A percentile compares a stretch with the other conserved stretches of the same genome.
Conservation (phyloP, 768 basidiomycete species). For the Tulasnella sp. region DNA sequence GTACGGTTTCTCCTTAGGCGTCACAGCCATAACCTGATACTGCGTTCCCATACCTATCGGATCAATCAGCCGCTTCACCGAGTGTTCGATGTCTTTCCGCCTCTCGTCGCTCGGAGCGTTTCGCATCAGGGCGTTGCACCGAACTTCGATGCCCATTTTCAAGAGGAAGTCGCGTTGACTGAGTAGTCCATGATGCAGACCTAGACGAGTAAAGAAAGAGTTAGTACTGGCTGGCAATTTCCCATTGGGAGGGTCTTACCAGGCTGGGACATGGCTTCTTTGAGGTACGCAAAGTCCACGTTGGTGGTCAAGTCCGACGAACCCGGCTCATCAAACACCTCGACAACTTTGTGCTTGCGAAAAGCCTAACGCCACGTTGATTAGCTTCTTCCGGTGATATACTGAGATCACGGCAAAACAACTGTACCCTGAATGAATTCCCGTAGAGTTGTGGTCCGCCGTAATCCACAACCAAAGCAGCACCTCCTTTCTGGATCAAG, state of each 20-base stretch:
- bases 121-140: conserved; percentile 51
- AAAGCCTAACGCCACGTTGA: conserved; percentile 52
- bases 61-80: conserved; percentile 65
- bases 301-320: conserved; percentile 91
- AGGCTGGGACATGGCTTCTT: conserved; percentile 47
- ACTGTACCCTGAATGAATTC: conserved; percentile 63
- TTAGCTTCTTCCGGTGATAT: conserved; percentile 1
- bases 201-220: background rate
- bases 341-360: conserved; percentile 72
- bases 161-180: conserved; percentile 66
- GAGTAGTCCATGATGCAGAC: conserved; percentile 47
- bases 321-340: conserved; percentile 76
- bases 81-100: conserved; percentile 39
- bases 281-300: conserved; percentile 85
- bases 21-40: conserved; percentile 69
- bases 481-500: conserved; percentile 36
- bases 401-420: background rate
- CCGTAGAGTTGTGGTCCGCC: conserved; percentile 60
- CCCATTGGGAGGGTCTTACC: background rate
- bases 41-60: conserved; percentile 72
- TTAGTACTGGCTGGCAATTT: background rate
- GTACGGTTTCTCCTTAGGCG: conserved; percentile 15
- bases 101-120: conserved; percentile 38
- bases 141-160: conserved; percentile 60
- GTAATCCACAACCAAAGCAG: conserved; percentile 81